These are phyloP conservation scores for Verticillium longisporum DNA, from an alignment of 2,329 filamentous ascomycete species.

Conservation along the genomic window DNA sequence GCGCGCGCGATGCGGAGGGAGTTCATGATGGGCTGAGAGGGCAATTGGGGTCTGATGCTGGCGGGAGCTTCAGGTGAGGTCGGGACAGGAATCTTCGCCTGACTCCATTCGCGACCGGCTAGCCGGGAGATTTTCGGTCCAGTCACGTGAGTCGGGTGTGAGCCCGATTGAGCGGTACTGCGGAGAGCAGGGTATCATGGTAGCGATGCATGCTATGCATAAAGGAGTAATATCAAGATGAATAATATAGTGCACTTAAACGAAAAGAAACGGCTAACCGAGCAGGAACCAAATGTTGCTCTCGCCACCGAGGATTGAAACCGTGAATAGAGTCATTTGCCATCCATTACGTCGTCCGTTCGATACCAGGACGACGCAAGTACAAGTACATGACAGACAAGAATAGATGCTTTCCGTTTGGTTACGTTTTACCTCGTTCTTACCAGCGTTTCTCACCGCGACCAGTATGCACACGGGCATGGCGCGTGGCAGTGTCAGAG, in stretches of 20 bases:
- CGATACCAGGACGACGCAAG: background rate
- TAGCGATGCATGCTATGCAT: background rate
- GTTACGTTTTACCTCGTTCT: background rate
- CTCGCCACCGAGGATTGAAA: background rate
- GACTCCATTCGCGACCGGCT: constrained; percentile 31
- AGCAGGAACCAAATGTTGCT: background rate
- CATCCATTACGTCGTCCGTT: background rate
- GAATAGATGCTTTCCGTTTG: background rate
- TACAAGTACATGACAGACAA: background rate
- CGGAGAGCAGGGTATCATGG: background rate
- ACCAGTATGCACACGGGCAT: background rate
- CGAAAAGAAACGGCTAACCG: background rate
- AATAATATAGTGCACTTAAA: background rate
- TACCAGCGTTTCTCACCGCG: background rate
- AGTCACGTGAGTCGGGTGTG: constrained; percentile 21
- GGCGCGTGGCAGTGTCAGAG: background rate
- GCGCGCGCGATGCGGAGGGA: constrained; percentile 86
- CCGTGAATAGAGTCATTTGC: background rate
- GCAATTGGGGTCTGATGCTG: constrained; percentile 44
- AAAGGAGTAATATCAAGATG: too few species aligned
- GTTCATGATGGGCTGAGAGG: constrained; percentile 68
- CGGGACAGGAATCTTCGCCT: constrained; percentile 42
- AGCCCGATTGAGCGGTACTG: background rate
- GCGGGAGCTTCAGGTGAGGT: constrained; percentile 31
- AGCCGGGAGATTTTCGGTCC: constrained; percentile 24